A percentile compares a stretch with the other conserved stretches of the same genome.
These are phyloP conservation scores for Ceratocystis cubensis DNA, from an alignment of 2,329 filamentous ascomycete genomes.

Conservation along the genomic window DNA sequence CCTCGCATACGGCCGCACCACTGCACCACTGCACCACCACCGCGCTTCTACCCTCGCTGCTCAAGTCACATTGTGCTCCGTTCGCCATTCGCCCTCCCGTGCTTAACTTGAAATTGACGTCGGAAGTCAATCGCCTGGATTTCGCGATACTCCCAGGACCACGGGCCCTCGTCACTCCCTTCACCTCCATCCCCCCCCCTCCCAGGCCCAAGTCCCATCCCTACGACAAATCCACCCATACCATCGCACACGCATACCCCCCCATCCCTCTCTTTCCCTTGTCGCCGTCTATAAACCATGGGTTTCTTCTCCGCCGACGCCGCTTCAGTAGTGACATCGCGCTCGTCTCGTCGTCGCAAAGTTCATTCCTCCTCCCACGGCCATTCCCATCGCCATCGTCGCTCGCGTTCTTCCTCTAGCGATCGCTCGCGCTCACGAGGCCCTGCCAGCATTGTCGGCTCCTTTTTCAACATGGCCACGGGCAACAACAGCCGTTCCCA, in stretches of 20 bases:
- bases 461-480: constrained; percentile 33
- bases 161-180: background rate
- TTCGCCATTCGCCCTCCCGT: background rate
- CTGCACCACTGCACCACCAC: background rate
- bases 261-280: background rate
- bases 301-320: constrained; percentile 21
- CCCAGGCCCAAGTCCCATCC: background rate
- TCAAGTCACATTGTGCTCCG: background rate
- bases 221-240: background rate
- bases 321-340: constrained; percentile 19
- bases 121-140: background rate
- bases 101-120: background rate
- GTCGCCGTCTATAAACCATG: constrained; percentile 17
- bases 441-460: constrained; percentile 25
- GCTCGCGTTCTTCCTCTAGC: constrained; percentile 9
- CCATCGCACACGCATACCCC: background rate
- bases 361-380: background rate
- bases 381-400: constrained; percentile 3
- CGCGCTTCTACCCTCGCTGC: background rate
- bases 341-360: constrained; percentile 11
- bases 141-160: background rate
- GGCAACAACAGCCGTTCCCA: constrained; percentile 31
- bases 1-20: background rate
- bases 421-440: constrained; percentile 14
- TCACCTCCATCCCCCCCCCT: background rate